Conservation (phyloP, 805 yeast genomes). For the Kregervanrija delftensis region DNA sequence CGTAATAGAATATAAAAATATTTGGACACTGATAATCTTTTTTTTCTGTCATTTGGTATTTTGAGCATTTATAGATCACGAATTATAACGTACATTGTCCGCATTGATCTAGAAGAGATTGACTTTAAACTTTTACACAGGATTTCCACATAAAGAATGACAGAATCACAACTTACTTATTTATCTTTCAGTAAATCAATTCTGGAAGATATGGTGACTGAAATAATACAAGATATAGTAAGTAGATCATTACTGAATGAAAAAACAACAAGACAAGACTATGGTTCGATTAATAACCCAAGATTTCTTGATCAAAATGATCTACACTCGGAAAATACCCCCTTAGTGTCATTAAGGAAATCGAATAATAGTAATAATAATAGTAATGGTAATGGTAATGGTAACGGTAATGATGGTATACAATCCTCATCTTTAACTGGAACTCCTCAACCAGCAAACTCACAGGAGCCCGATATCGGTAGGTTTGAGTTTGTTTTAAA, state of each 20-base stretch:
- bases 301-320: slow-evolving; percentile 15
- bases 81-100: too few species aligned
- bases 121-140: too few species aligned
- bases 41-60: too few species aligned
- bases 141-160: slow-evolving; percentile 1
- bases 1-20: too few species aligned
- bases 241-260: slow-evolving; percentile 25
- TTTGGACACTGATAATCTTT: too few species aligned
- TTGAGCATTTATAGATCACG: too few species aligned
- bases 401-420: background rate
- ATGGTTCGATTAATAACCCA: slow-evolving; percentile 25
- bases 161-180: slow-evolving; percentile 19
- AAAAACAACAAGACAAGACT: slow-evolving; percentile 23
- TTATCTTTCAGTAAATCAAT: slow-evolving; percentile 25
- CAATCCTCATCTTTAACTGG: slow-evolving; percentile 12
- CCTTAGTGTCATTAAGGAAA: background rate
- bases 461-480: slow-evolving; percentile 23
- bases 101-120: too few species aligned
- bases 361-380: background rate
- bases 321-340: background rate
- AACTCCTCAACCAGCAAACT: slow-evolving; percentile 18
- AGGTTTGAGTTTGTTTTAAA: slow-evolving; percentile 20
- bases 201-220: slow-evolving; percentile 27
- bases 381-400: background rate
- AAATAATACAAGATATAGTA: slow-evolving; percentile 28